Evolutionary conservation across 2,329 filamentous ascomycete species (phyloP), one percentile per base, ranked within the genome.

Genomic region (Didymella lethalis): DNA sequence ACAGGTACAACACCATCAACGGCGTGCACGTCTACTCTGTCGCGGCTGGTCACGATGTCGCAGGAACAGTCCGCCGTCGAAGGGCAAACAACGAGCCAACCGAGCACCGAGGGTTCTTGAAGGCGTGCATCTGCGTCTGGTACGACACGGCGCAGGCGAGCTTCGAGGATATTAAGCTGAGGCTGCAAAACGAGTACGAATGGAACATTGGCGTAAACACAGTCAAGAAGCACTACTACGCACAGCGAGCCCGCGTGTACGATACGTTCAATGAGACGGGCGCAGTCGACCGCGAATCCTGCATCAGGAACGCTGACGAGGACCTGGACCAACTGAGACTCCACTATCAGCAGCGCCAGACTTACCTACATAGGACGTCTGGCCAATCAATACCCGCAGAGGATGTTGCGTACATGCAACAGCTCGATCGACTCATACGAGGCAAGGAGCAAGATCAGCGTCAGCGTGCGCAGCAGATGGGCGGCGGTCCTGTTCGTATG

Each of bases 41-140:
- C 14, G 32, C 7, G 12, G 46, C 38, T 23, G 40, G 26, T 16
- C 18, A 43, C 14, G 38, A 46, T 14, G 3, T 29, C n/a, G 46
- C 47, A 8, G 46, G 38, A 2, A 44, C 14, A 16, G 10, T 18
- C 20, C 49, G 45, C 10, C 23, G 38, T 14, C 23, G 12, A 23
- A 54, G 40, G 11, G 31, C n/a, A 23, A 8, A 31, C 14, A 26
- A 25, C 16, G 31, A 54, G 40, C 56, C 50, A 34, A 36, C 32
- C 6, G 12, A 49, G 2, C 8, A 50, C 11, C 46, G 52, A 43
- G 45, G 38, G 0, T 59, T 67, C 25, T 50, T 64, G 31, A 58
- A 59, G 45, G 61, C 63, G 7, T 64, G 61, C 38, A 62, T 65
- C 4, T 64, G 64, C n/a, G 53, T 62, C 23, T 67, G 63, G 63